Conservation (phyloP, 768 basidiomycete genomes). For the Russula brevipes region DNA sequence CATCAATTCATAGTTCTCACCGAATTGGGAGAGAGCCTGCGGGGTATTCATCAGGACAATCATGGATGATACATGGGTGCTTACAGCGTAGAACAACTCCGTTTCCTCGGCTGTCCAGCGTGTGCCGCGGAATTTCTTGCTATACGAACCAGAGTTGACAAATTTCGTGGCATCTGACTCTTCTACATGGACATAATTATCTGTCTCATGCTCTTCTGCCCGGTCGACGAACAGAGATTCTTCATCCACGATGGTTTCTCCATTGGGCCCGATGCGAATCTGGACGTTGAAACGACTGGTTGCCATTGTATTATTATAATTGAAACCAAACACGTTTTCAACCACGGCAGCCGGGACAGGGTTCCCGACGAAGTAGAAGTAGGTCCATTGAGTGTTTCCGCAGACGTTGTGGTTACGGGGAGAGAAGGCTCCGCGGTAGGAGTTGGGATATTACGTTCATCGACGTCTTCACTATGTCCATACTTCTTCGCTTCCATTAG, state of each 20-base stretch:
- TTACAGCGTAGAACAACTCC: conserved; percentile 78
- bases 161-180: conserved; percentile 83
- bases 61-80: conserved; percentile 25
- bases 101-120: conserved; percentile 91
- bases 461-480: conserved; percentile 50
- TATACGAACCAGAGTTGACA: conserved; percentile 77
- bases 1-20: conserved; percentile 90
- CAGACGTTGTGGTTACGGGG: conserved; percentile 1
- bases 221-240: conserved; percentile 79
- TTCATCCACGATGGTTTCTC: conserved; percentile 83
- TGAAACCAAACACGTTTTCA: conserved; percentile 54
- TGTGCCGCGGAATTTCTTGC: conserved; percentile 72
- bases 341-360: conserved; percentile 35
- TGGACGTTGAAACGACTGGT: conserved; percentile 78
- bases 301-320: conserved; percentile 59
- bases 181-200: conserved; percentile 69
- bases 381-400: not conserved
- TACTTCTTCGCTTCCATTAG: conserved; percentile 73
- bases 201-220: conserved; percentile 58
- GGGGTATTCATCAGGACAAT: not conserved
- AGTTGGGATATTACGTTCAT: conserved; percentile 29
- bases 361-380: conserved; percentile 11
- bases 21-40: conserved; percentile 87
- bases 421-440: not conserved
- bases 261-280: conserved; percentile 81